Evolutionary conservation across 331 rosid genomes (phyloP).

Genomic region (Quercus lobata): DNA sequence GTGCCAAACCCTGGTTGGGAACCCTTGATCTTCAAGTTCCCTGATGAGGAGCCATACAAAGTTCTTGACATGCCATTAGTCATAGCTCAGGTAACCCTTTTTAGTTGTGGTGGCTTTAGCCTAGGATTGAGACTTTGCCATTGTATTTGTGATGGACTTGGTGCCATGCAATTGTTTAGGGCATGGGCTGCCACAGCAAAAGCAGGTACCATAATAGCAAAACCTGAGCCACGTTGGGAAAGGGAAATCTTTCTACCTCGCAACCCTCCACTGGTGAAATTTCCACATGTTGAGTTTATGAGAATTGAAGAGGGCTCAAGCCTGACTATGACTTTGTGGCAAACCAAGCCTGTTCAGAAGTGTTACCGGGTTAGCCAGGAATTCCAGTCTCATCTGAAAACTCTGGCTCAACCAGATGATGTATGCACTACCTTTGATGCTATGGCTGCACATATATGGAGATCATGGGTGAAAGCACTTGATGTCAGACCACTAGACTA

Average conservation of each 20-base stretch:
- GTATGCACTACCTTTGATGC: conserved; percentile 77
- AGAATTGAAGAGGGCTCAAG: conserved; percentile 72
- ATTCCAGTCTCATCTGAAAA: conserved; percentile 53
- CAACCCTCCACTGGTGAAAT: conserved; percentile 52
- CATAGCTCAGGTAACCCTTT: conserved; percentile 73
- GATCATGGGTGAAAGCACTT: conserved; percentile 88
- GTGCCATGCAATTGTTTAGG: conserved; percentile 85
- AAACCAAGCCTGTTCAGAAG: conserved; percentile 61
- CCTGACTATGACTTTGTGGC: conserved; percentile 53
- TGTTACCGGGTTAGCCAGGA: conserved; percentile 64
- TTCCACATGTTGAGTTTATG: conserved; percentile 80
- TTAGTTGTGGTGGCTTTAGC: conserved; percentile 81
- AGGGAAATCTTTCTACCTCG: conserved; percentile 63
- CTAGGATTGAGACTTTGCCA: conserved; percentile 92
- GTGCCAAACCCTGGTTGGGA: conserved; percentile 94
- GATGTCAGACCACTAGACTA: conserved; percentile 66
- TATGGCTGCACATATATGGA: conserved; percentile 82
- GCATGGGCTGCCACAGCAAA: conserved; percentile 85
- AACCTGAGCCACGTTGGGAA: conserved; percentile 72
- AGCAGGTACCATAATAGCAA: conserved; percentile 38
- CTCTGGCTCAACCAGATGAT: conserved; percentile 43
- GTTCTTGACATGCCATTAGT: conserved; percentile 92
- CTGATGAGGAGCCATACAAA: conserved; percentile 71
- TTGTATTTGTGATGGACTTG: conserved; percentile 84
- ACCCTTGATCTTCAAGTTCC: conserved; percentile 73